Evolutionary conservation across 2,329 filamentous ascomycete genomes (phyloP).

Genomic region (Fusarium fujikuroi): DNA sequence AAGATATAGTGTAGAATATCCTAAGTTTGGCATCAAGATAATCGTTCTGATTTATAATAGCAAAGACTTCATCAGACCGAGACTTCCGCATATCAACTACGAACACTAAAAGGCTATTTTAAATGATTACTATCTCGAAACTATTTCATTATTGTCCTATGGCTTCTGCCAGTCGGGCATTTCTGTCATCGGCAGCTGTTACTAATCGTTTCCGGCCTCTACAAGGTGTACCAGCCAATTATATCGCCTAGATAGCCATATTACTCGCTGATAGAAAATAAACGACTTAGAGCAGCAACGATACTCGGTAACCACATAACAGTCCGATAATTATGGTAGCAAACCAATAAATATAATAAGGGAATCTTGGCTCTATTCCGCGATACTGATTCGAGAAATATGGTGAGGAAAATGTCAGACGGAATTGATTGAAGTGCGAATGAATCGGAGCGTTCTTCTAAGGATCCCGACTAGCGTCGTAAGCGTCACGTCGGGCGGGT

Average conservation of each 20-base stretch:
- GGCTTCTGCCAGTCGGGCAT: neutral
- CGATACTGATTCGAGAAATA: rapidly evolving
- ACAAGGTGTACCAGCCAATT: rapidly evolving
- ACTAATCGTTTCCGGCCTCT: neutral
- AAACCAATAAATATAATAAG: no score
- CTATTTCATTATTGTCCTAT: rapidly evolving
- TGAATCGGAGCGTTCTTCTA: neutral
- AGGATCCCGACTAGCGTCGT: neutral
- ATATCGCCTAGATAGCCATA: rapidly evolving
- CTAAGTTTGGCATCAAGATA: rapidly evolving
- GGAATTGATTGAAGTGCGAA: neutral
- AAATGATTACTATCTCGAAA: neutral
- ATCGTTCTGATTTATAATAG: neutral
- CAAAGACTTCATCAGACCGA: rapidly evolving
- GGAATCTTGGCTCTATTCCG: no score
- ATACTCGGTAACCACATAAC: rapidly evolving
- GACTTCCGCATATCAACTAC: rapidly evolving
- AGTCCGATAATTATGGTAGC: rapidly evolving
- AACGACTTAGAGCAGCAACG: neutral
- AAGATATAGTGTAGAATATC: neutral
- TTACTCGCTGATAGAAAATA: neutral
- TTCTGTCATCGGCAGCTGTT: neutral
- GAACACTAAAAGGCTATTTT: rapidly evolving
- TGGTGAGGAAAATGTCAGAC: neutral
- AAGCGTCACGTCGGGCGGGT: neutral